Percentiles rank a stretch among this genome's conserved stretches.
These are phyloP conservation scores for Catenaria anguillulae DNA, from an alignment of 371 early-diverging fungal genomes.

Conservation along the genomic window DNA sequence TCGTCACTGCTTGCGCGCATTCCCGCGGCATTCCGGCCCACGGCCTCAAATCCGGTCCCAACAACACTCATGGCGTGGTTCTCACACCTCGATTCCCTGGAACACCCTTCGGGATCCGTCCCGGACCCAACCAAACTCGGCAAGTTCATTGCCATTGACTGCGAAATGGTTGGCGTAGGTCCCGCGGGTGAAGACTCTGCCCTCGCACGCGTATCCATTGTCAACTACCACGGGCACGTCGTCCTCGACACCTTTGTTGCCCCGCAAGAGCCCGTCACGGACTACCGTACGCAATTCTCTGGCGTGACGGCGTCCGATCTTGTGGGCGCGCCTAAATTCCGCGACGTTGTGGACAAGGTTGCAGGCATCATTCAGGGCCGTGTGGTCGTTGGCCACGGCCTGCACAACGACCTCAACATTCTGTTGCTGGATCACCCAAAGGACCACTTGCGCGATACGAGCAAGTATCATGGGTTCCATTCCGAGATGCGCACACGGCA, in stretches of 20 bases:
- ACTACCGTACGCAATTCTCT: conserved; percentile 80
- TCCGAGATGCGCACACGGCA: conserved; percentile 37
- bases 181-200: conserved; percentile 57
- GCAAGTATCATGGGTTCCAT: conserved; percentile 56
- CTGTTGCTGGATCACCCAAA: conserved; percentile 67
- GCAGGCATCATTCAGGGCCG: conserved; percentile 61
- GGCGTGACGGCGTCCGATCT: conserved; percentile 79
- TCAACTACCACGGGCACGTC: conserved; percentile 80
- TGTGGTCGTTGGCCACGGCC: conserved; percentile 80
- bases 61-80: background rate
- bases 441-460: conserved; percentile 66
- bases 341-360: conserved; percentile 58
- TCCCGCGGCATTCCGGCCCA: background rate
- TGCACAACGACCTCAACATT: conserved; percentile 67
- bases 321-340: conserved; percentile 44
- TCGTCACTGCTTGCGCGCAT: background rate
- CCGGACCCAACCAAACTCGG: conserved; percentile 30
- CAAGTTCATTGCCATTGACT: conserved; percentile 85
- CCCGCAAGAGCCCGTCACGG: conserved; percentile 68
- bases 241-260: conserved; percentile 72
- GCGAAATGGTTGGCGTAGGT: conserved; percentile 98
- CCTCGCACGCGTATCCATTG: conserved; percentile 78
- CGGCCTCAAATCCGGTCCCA: background rate
- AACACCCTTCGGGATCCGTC: too few species aligned
- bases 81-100: background rate